Evolutionary conservation across 2,329 filamentous ascomycete species (phyloP).

Genomic region (Cladosporium halotolerans): DNA sequence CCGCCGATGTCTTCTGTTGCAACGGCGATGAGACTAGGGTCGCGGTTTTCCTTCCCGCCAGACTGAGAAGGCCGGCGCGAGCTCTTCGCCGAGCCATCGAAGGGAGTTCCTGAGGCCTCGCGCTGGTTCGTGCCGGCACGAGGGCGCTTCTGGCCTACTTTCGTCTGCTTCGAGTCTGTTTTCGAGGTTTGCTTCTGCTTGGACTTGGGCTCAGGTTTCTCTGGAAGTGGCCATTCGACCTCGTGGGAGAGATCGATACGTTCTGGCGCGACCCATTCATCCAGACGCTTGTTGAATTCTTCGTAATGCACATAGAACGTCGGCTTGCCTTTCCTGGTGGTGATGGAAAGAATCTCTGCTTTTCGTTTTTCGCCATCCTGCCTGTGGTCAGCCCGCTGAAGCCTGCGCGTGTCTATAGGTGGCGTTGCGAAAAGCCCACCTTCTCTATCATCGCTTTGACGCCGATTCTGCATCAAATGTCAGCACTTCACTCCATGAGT

Average conservation of each 20-base stretch:
- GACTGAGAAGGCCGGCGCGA: slow-evolving; percentile 47
- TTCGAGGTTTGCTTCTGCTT: slow-evolving; percentile 54
- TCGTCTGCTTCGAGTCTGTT: slow-evolving; percentile 33
- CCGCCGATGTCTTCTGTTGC: slow-evolving; percentile 42
- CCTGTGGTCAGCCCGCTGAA: neutral
- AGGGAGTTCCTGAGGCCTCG: slow-evolving; percentile 25
- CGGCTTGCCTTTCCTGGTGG: slow-evolving; percentile 78
- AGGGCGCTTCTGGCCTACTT: slow-evolving; percentile 42
- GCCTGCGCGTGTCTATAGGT: neutral
- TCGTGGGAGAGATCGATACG: slow-evolving; percentile 83
- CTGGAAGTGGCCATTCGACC: slow-evolving; percentile 92
- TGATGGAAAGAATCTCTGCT: slow-evolving; percentile 93
- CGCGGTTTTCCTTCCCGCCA: slow-evolving; percentile 55
- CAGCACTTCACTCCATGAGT: slow-evolving; percentile 11
- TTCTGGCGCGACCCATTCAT: slow-evolving; percentile 80
- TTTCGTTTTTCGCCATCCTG: slow-evolving; percentile 77
- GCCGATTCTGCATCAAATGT: slow-evolving; percentile 48
- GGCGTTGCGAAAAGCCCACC: slow-evolving; percentile 42
- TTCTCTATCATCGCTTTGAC: slow-evolving; percentile 64
- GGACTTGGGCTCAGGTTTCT: slow-evolving; percentile 81
- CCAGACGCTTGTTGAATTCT: slow-evolving; percentile 87
- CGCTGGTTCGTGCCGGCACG: slow-evolving; percentile 41
- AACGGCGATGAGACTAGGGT: slow-evolving; percentile 38
- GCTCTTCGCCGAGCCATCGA: slow-evolving; percentile 51
- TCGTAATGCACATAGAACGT: slow-evolving; percentile 97